Percentiles rank a stretch among this genome's conserved stretches.
These are phyloP conservation scores for Colletotrichum sojae DNA, from an alignment of 2,329 filamentous ascomycete species.

Conservation along the genomic window DNA sequence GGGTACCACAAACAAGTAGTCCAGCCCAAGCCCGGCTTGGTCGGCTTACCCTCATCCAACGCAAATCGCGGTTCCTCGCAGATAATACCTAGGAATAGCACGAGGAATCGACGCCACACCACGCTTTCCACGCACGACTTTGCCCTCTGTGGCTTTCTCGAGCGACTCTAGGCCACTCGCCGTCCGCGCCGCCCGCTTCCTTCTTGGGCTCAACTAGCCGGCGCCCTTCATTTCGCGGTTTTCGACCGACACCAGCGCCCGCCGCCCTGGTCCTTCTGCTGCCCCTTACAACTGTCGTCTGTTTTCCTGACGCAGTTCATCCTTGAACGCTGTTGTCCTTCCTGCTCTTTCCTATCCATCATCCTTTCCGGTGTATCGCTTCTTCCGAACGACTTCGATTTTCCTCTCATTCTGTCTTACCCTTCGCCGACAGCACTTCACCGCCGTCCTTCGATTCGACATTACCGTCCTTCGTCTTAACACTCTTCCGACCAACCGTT, in stretches of 20 bases:
- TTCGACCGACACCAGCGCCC: conserved; percentile 26
- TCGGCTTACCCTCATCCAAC: not conserved
- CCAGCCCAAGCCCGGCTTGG: conserved; percentile 16
- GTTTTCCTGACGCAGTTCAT: conserved; percentile 12
- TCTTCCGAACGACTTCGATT: conserved; percentile 12
- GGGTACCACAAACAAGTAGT: conserved; percentile 22
- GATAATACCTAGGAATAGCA: not conserved
- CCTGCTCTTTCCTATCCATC: conserved; percentile 22
- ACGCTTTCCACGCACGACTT: conserved; percentile 5
- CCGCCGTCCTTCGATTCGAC: conserved; percentile 29
- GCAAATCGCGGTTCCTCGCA: not conserved
- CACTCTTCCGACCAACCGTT: conserved; percentile 22
- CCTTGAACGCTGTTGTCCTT: conserved; percentile 20
- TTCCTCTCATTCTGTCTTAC: conserved; percentile 17
- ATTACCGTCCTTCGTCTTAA: conserved; percentile 10
- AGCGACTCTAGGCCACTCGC: conserved; percentile 23
- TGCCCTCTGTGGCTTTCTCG: conserved; percentile 7
- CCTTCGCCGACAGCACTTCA: conserved; percentile 13
- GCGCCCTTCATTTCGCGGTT: conserved; percentile 38
- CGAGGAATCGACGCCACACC: conserved; percentile 34
- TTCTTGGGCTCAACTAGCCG: conserved; percentile 33
- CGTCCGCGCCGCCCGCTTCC: conserved; percentile 36
- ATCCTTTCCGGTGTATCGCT: conserved; percentile 34
- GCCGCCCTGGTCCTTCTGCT: conserved; percentile 25
- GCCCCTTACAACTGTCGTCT: conserved; percentile 35